Conservation (phyloP, 257 asterid genomes). For the Anisodus tanguticus region DNA sequence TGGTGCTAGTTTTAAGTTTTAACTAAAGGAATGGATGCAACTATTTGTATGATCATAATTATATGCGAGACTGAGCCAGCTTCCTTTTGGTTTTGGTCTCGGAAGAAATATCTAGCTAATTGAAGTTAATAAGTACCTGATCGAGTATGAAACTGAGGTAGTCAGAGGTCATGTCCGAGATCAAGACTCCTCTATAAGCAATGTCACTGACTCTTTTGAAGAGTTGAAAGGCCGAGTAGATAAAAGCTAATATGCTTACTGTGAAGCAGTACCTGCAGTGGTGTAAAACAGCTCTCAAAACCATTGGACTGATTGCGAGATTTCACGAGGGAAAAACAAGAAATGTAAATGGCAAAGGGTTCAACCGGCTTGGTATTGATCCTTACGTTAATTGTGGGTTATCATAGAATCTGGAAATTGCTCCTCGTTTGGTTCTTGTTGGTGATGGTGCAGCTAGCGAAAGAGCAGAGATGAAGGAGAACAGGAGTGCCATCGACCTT, state of each 20-base stretch:
- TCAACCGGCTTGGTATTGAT: neutral
- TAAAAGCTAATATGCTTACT: slow-evolving; percentile 43
- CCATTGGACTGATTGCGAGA: neutral
- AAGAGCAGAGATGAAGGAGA: slow-evolving; percentile 54
- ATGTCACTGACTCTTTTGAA: slow-evolving; percentile 59
- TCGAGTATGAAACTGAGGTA: slow-evolving; percentile 64
- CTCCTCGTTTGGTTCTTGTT: slow-evolving; percentile 15
- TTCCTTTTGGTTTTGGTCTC: neutral
- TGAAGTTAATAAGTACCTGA: slow-evolving; percentile 46
- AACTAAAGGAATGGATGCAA: neutral
- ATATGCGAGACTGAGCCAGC: slow-evolving; percentile 39
- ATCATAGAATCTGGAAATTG: slow-evolving; percentile 37
- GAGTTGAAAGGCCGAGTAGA: slow-evolving; percentile 57
- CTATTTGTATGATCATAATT: slow-evolving; percentile 13
- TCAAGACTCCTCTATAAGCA: slow-evolving; percentile 55
- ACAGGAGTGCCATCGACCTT: slow-evolving; percentile 45
- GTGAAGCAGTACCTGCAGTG: slow-evolving; percentile 52
- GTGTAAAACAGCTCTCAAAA: slow-evolving; percentile 29
- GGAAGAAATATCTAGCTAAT: neutral
- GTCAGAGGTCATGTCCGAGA: slow-evolving; percentile 67
- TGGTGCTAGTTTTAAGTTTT: neutral
- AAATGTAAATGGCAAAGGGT: neutral
- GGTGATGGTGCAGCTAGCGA: slow-evolving; percentile 48
- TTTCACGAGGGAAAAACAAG: neutral
- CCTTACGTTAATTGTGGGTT: slow-evolving; percentile 49